Base-by-base conservation (phyloP, 768 basidiomycete genomes). In the Boletus rex-veris region DNA sequence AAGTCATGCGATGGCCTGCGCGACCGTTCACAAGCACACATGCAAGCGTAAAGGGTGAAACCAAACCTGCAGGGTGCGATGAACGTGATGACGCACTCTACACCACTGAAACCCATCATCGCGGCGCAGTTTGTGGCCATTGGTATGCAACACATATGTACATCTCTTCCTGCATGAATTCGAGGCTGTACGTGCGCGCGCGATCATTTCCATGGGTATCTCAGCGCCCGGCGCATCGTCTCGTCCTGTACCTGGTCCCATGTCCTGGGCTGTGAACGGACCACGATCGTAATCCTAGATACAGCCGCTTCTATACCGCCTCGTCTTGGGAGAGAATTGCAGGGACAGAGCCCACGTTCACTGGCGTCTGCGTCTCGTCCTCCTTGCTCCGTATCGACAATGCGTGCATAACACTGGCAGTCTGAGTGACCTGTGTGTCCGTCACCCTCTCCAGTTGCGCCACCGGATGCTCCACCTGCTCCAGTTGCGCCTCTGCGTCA, bases 61-160 rank as follows among this genome's bases (percentile, higher is more conserved):
- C 26, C 26, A 26, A 26, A 26, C 1, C 26, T 26, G 26, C 26
- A 26, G 26, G 7, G 14, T 8, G 37, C 15, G 15, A 39, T 39
- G 8, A 21, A 21, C 39, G 18, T 11, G 19, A 21, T 14, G 6
- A 41, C 40, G 38, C 19, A 39, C 38, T 39, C 38, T 14, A 19
- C 9, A 41, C 10, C 9, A 12, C 19, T 38, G 9, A 6, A 18
- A 10, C 18, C 21, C 9, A 41, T 24, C 12, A 4, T 15, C 21
- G 21, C 10, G 40, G 21, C 6, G 5, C 35, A 11, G 14, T 48
- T 46, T 41, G 46, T 43, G 26, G 33, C 37, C 18, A 18, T 28
- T 19, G 48, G 43, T 44, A 50, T 39, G 41, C 38, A 53, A 38
- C 28, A 44, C 40, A n/a, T 21, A 45, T 39, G 48, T 47, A 57